Base-by-base conservation (phyloP, 495 filamentous ascomycete species). In the Darksidea phi region DNA sequence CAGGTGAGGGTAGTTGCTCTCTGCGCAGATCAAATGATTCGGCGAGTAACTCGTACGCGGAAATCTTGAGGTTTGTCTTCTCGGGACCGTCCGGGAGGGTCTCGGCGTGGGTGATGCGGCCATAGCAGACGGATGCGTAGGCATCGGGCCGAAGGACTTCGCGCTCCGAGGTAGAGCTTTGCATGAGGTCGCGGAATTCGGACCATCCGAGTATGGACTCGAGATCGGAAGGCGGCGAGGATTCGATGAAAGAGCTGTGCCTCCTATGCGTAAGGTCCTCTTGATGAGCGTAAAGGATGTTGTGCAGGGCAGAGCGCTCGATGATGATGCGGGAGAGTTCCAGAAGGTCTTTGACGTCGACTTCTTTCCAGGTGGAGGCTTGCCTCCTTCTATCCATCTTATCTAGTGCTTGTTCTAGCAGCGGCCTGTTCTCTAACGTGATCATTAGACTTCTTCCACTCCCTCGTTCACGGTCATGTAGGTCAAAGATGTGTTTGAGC, bases 291-390 rank as follows among this genome's bases (percentile, higher is more conserved):
- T 77, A 74, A 71, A 96, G 77, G 67, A 97, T 85, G 71, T 79
- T 76, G 72, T 86, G 80, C 72, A 98, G 78, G 41, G 91, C 93
- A 57, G 75, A 74, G 74, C 86, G 85, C 82, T 98, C 94, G 67
- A 98, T 87, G 55, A 97, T 84, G 65, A 97, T 76, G 58, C 90
- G 81, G 43, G 87, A 87, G 32, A 87, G 83, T 77, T 93, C 88
- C 67, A 98, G 71, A 56, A 97, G 74, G 74, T 96, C 87, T 80
- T 97, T 97, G 46, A 97, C 91, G 79, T 97, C 94, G 47, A 97
- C 88, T 64, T 96, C 89, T 13, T 74, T 74, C 57, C 83, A 76
- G 63, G 81, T 78, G 72, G 88, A 69, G n/a, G 86, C 84, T 57
- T 82, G 82, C 11, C 87, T 90, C 61, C 86, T 80, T 62, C 81